Evolutionary conservation across 768 basidiomycete species (phyloP).

Genomic region (Kwoniella dendrophila): DNA sequence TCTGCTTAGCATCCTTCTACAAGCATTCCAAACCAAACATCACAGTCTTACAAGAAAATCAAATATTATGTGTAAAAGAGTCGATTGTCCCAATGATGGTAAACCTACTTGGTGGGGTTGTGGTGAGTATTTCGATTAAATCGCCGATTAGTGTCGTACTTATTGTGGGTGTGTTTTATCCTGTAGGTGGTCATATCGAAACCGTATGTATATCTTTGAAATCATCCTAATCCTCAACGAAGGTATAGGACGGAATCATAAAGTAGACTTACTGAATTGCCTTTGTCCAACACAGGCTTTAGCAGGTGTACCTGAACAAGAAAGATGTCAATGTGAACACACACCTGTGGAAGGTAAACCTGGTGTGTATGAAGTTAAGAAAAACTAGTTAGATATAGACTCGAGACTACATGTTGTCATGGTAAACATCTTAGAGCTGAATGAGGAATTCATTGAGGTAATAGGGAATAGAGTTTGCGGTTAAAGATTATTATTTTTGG

Average conservation of each 20-base stretch:
- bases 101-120: conserved; percentile 56
- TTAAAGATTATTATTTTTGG: too few relatives aligned
- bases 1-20: not conserved
- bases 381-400: conserved; percentile 17
- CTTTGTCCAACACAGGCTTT: conserved; percentile 37
- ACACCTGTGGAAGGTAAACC: conserved; percentile 41
- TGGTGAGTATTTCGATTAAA: too few relatives aligned
- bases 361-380: conserved; percentile 43
- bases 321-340: conserved; percentile 52
- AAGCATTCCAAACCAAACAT: not conserved
- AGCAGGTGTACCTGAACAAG: conserved; percentile 42
- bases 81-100: conserved; percentile 53
- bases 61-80: conserved; percentile 50
- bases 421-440: too few relatives aligned
- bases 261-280: not conserved
- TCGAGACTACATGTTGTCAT: too few relatives aligned
- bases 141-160: not conserved
- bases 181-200: conserved; percentile 48
- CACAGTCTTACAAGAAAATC: too few relatives aligned
- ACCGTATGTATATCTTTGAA: conserved; percentile 21
- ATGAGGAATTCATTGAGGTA: too few relatives aligned
- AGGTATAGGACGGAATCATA: too few relatives aligned
- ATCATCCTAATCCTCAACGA: too few relatives aligned
- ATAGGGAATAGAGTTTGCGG: too few relatives aligned
- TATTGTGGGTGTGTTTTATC: not conserved